These are phyloP conservation scores for Alnus rubra DNA, from an alignment of 306 rosid genomes.

Conservation along the genomic window DNA sequence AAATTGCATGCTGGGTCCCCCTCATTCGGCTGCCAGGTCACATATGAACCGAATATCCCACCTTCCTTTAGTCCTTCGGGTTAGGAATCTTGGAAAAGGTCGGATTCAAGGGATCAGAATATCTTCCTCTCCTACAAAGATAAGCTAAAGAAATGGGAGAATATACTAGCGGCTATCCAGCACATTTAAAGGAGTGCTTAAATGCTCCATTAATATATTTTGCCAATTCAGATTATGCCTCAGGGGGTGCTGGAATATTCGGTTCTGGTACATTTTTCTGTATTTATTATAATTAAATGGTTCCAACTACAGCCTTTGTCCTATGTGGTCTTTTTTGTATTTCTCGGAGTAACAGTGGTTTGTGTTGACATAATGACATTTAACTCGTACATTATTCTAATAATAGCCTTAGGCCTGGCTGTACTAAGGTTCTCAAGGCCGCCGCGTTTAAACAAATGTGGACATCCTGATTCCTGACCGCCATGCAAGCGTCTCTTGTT, in stretches of 20 bases:
- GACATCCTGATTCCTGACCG: constrained; percentile 6
- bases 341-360: not conserved
- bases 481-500: constrained; percentile 20
- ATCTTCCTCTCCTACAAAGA: constrained; percentile 31
- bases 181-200: constrained; percentile 31
- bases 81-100: constrained; percentile 42
- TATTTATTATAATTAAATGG: not conserved
- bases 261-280: constrained; percentile 8
- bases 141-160: constrained; percentile 51
- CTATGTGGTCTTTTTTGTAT: constrained; percentile 8
- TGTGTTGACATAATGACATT: constrained; percentile 18
- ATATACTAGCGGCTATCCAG: constrained; percentile 30
- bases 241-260: constrained; percentile 47
- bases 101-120: constrained; percentile 41
- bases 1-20: not conserved
- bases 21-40: not conserved
- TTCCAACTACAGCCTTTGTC: constrained; percentile 25
- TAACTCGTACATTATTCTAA: not conserved
- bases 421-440: constrained; percentile 23
- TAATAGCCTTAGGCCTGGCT: not conserved
- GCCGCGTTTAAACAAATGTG: constrained; percentile 23
- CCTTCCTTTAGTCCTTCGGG: not conserved
- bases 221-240: constrained; percentile 21
- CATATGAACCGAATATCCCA: constrained; percentile 28
- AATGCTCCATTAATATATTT: too few species aligned